Base-by-base conservation (phyloP, 179 eudicot species). In the Gypsophila paniculata region DNA sequence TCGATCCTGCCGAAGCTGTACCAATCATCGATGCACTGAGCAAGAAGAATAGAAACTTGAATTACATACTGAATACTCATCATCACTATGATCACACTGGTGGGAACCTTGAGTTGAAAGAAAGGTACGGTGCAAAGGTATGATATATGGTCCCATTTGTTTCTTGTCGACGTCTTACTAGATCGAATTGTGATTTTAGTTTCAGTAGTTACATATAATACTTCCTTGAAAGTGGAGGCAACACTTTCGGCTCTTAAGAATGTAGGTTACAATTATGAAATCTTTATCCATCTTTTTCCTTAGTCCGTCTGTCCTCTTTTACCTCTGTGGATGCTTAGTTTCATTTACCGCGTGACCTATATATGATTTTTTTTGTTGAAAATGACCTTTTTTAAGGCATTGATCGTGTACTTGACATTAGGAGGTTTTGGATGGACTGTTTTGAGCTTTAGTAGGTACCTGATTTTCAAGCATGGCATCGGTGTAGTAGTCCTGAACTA, bases 51-150 rank as follows among this genome's bases (percentile, higher is more conserved):
- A 76, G 82, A 72, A 91, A 88, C 70, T 82, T 91, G 72, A 90
- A 83, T 59, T 91, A 91, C 81, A 91, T 91, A 55, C 75, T 91
- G 44, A 91, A 91, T 68, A 91, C 97, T 72, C 97, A 91, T 86
- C 97, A 91, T 82, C 96, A 91, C 79, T 68, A 79, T 78, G 96
- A 91, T 86, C 97, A 91, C 82, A 91, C 97, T 77, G 97, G 96
- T 60, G 97, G 96, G 68, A 90, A 91, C 78, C 71, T 81, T 83
- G 96, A 91, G 77, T 72, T 91, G 75, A 91, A 91, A 85, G 91
- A 78, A 78, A 88, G 84, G 89, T 91, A 90, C 29, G 97, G 96
- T 39, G 97, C 97, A 78, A 91, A 91, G 97, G 97, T 91, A 87
- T 70, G 85, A 52, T 49, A 42, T 73, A 38, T 81, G 63, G 17